Base-by-base conservation (phyloP, 2,329 filamentous ascomycete species). In the Orbilia quercus region DNA sequence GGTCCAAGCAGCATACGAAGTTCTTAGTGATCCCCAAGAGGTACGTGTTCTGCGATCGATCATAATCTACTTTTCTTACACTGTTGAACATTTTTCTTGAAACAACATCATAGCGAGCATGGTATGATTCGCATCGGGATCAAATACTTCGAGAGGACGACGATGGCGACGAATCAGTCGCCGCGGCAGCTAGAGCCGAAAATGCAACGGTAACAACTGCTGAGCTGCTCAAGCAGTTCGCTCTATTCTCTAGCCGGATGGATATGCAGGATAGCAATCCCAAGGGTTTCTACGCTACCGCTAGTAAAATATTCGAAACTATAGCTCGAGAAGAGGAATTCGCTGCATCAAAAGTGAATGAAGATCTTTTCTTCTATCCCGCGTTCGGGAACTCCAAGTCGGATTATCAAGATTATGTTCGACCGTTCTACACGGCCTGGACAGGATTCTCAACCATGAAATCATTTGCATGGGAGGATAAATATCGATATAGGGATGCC, bases 61-160 rank as follows among this genome's bases (percentile, higher is more conserved):
- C 2, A 12, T 11, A 34, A 7, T 7, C 22, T 18, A 16, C 1
- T 7, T 20, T 36, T 31, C 4, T 9, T 9, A 31, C 28, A 14
- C 12, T 18, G 14, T 31, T 22, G 12, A 40, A 16, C 6, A 22
- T 51, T 51, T 62, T 25, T 16, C 18, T 31, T 25, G 1, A 14
- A 25, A 20, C 20, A 4, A 31, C 28, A 4, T 23, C 34, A 50
- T 34, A 72, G 80, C 88, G 95, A 77, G 90, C 93, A 31, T 99
- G 95, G 95, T 99, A 99, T 82, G 94, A 99, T 81, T 92, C 92
- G 1, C 95, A 99, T 79, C 89, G 92, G 73, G 89, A 92, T 77
- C 88, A 90, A 55, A 96, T 98, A 74, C 82, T 98, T 75, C 86
- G 86, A 28, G 90, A 89, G 40, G 84, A 86, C 66, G 86, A 88